Base-by-base conservation (phyloP, 2,329 filamentous ascomycete genomes). In the Penicillium olsonii region DNA sequence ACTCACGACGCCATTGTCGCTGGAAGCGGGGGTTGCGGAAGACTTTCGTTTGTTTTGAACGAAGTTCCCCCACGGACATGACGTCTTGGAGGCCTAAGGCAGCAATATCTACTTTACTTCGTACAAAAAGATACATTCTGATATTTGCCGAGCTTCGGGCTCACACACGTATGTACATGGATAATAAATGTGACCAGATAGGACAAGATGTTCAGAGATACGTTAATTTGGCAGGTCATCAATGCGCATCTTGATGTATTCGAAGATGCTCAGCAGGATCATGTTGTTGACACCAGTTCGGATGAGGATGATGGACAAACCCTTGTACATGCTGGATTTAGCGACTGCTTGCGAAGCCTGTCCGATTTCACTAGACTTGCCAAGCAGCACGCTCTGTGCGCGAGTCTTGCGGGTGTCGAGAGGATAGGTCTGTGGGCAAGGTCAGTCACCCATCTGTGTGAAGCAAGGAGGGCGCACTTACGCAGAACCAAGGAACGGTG, bases 381-480 rank as follows among this genome's bases (percentile, higher is more conserved):
- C 72, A 11, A 77, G 66, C 8, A 77, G 63, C 34, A 75, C 69
- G 44, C 74, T 76, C 56, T 77, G 75, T 1, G 72, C 72, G 14
- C 74, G 75, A n/a, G 75, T 77, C 58, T 77, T 77, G 50, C 72
- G 70, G 2, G 75, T 76, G 51, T 77, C 75, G 10, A 77, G 68
- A 0, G 74, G 73, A 52, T 77, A 77, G 4, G 75, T 77, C 74
- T 77, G 44, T 26, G 27, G 22, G 8, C 18, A 2, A 26, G 20
- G 37, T 62, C 39, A 56, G 50, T 45, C 12, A n/a, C 12, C n/a
- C 12, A 7, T 31, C 22, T 31, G 14, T 29, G 26, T 4, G n/a
- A n/a, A 31, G 12, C 27, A 17, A n/a, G 27, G 10, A 17, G 7
- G 9, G 6, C 6, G n/a, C 29, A 66, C 72, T 61, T 69, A 76